phyloP scores from a whole-genome alignment of 164 flowering plant species.

The Protea cynaroides region DNA sequence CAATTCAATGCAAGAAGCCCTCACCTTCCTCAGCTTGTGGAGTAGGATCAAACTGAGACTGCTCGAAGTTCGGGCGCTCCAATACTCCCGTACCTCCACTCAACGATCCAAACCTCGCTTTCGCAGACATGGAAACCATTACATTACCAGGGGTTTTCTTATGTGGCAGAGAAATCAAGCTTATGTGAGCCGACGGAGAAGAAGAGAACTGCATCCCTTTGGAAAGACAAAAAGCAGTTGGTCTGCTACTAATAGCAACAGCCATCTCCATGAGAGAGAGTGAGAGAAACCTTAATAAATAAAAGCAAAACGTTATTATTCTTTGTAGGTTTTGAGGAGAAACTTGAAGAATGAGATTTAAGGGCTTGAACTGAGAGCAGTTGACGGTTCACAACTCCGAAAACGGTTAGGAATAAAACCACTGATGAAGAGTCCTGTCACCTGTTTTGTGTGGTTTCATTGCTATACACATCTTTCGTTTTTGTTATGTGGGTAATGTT shows the following conservation, averaged over 20 bases:
- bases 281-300: no score
- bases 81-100: slow-evolving; percentile 1
- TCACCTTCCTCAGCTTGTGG: slow-evolving; percentile 19
- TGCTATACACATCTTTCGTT: no score
- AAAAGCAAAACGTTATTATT: no score
- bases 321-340: no score
- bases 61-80: slow-evolving; percentile 9
- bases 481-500: no score
- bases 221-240: background rate
- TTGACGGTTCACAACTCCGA: no score
- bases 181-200: background rate
- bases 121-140: background rate
- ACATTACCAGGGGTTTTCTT: background rate
- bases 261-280: background rate
- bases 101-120: slow-evolving; percentile 7
- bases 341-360: no score
- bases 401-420: no score
- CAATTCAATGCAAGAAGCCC: no score
- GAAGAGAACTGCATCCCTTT: background rate
- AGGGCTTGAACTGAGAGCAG: no score
- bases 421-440: no score
- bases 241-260: background rate
- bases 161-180: background rate
- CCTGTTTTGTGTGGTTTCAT: no score
- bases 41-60: slow-evolving; percentile 7